phyloP scores from a whole-genome alignment of 306 rosid species.

The Castanopsis chinensis region DNA sequence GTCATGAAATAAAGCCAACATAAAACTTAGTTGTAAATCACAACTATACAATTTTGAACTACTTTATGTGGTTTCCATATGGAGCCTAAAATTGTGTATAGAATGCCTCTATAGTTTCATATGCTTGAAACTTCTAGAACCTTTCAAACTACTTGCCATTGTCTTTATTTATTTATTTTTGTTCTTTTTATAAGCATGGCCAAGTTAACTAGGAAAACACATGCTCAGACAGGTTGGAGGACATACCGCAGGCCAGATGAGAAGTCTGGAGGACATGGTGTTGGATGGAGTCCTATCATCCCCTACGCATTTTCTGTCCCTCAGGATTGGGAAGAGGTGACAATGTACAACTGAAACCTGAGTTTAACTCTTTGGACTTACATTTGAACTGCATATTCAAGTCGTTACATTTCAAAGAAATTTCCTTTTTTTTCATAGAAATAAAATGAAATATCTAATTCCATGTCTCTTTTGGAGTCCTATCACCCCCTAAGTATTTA shows the following conservation, averaged over 20 bases:
- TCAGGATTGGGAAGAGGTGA: constrained; percentile 94
- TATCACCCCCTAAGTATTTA: constrained; percentile 80
- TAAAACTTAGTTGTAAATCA: no score
- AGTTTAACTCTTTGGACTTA: background rate
- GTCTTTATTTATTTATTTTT: background rate
- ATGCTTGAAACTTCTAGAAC: no score
- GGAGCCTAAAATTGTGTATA: background rate
- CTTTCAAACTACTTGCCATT: background rate
- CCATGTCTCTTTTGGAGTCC: constrained; percentile 70
- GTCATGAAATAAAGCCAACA: no score
- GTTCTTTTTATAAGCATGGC: constrained; percentile 17
- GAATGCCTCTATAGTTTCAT: background rate
- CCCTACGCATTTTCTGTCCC: constrained; percentile 85
- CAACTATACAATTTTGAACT: no score
- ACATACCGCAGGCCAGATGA: constrained; percentile 98
- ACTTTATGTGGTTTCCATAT: background rate
- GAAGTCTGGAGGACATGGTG: constrained; percentile 98
- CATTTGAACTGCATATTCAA: background rate
- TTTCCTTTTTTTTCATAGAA: background rate
- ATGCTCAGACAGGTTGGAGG: constrained; percentile 99
- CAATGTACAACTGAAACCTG: background rate
- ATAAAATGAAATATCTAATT: background rate
- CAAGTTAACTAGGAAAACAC: constrained; percentile 32
- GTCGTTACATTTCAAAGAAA: background rate
- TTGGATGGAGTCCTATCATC: constrained; percentile 99